phyloP scores from a whole-genome alignment of 2,329 filamentous ascomycete species.

The Apiospora aurea region DNA sequence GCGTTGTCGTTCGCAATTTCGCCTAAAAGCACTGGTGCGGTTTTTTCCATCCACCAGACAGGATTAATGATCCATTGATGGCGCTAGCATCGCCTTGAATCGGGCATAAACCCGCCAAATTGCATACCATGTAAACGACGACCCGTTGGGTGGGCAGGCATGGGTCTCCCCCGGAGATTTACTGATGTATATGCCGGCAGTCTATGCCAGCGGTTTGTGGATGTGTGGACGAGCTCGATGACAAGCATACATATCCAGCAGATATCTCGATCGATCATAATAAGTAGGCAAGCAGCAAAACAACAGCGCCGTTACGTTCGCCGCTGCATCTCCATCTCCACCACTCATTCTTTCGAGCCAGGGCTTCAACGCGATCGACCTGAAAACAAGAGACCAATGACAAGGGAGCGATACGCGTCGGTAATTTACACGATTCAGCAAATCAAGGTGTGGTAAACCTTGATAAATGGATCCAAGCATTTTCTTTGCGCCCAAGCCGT shows the following conservation, averaged over 20 bases:
- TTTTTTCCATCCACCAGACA: slow-evolving; percentile 7
- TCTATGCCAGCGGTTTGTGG: not conserved
- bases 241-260: not conserved
- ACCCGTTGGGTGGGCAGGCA: not conserved
- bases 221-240: not conserved
- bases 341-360: not conserved
- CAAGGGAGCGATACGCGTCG: not conserved
- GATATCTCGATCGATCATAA: not conserved
- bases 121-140: not conserved
- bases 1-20: slow-evolving; percentile 13
- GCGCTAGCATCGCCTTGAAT: slow-evolving; percentile 15
- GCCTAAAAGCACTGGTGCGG: not conserved
- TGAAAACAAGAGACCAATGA: not conserved
- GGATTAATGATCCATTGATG: not conserved
- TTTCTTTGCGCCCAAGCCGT: not conserved
- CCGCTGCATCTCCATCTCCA: not conserved
- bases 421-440: slow-evolving; percentile 9
- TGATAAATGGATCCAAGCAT: slow-evolving; percentile 11
- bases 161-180: slow-evolving; percentile 19
- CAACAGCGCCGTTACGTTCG: not conserved
- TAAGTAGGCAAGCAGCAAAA: not conserved
- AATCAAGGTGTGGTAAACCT: not conserved
- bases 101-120: slow-evolving; percentile 12
- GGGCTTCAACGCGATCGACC: not conserved
- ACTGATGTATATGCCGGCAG: not conserved